Percentiles rank a stretch among this genome's conserved stretches.
These are phyloP conservation scores for Acanthamoeba sp. DNA, from an alignment of 208 protist genomes.

Conservation along the genomic window DNA sequence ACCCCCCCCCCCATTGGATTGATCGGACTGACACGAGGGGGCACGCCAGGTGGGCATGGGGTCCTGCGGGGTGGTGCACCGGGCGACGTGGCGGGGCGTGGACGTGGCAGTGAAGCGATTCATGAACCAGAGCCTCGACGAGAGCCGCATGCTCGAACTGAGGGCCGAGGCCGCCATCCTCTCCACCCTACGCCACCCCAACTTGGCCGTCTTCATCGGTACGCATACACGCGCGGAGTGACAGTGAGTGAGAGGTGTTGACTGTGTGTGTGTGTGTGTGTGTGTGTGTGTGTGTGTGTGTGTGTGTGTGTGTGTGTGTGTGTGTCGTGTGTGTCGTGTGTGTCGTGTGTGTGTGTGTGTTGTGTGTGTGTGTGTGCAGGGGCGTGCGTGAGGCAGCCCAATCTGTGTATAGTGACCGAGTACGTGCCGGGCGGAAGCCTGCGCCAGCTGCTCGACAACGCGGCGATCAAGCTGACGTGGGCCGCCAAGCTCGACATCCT, in stretches of 20 bases:
- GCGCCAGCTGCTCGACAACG: conserved; percentile 66
- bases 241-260: no score
- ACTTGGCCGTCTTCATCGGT: background rate
- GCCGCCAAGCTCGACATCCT: background rate
- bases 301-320: background rate
- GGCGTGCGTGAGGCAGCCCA: conserved; percentile 12
- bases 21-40: background rate
- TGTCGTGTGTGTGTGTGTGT: no score
- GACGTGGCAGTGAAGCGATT: background rate
- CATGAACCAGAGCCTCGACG: background rate
- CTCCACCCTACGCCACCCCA: background rate
- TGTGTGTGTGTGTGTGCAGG: background rate
- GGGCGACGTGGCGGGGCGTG: background rate
- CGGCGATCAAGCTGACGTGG: background rate
- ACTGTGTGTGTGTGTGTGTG: background rate
- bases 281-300: background rate
- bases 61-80: background rate
- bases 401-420: conserved; percentile 69
- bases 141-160: background rate
- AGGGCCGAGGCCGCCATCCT: background rate
- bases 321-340: no score
- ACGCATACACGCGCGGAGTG: no score
- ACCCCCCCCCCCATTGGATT: no score
- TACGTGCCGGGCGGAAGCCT: conserved; percentile 35
- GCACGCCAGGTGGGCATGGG: background rate